Base-by-base conservation (phyloP, 768 basidiomycete species). In the Trametes sanguinea region DNA sequence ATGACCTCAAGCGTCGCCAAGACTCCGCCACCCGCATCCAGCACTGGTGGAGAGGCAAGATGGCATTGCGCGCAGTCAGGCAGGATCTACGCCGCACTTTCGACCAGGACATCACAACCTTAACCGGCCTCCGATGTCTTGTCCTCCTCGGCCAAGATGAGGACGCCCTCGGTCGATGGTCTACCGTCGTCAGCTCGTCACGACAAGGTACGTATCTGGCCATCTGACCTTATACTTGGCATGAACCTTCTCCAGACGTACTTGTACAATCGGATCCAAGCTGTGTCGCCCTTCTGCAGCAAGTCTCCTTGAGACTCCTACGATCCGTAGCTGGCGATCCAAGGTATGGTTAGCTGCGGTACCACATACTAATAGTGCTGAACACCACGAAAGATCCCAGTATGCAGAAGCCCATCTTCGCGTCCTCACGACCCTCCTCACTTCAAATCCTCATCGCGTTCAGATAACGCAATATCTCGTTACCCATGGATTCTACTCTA, bases 21-120 rank as follows among this genome's bases (percentile, higher is more conserved):
- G 89, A 90, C 29, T 81, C 76, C 48, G 89, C 89, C 0, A 69
- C 79, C 4, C 77, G 74, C 54, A 78, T 94, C 29, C 92, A 93
- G 69, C 81, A 84, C 16, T 88, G 83, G 84, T 92, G 88, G 85
- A 76, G 87, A 6, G 86, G 86, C 4, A 66, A 75, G 5, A 66
- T 67, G 35, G 81, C 83, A 54, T 76, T 75, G 3, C 74, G 74
- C 51, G 68, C 57, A 8, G 78, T 80, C 11, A 78, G 81, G 66
- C 68, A 62, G 40, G 72, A 81, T n/a, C 68, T 93, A 71, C 75
- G 80, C 54, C 67, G 53, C 32, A 60, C 72, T 8, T 89, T 91
- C 65, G 80, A 82, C 62, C 66, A 73, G 2, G 84, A 89, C 69
- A 72, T 85, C 3, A 75, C 75, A 3, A 77, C 81, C 8, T 65